Base-by-base conservation (phyloP, 2,329 filamentous ascomycete species). In the Fusarium drepaniforme region DNA sequence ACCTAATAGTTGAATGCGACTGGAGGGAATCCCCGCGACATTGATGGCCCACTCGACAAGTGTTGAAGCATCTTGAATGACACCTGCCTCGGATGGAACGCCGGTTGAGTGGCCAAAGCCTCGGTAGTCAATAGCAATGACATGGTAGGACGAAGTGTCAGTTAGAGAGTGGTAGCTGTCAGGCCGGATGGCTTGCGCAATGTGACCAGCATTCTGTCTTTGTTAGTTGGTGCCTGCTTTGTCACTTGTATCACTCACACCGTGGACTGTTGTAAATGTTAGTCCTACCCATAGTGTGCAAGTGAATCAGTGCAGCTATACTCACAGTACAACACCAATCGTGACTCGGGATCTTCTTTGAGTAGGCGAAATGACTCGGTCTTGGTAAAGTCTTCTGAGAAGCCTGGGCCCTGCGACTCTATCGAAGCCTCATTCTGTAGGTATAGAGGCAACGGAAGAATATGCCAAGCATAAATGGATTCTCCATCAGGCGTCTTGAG, bases 111-210 rank as follows among this genome's bases (percentile, higher is more conserved):
- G 88, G 1, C 95, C 96, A 77, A 94, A 98, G 8, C 96, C 96
- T 21, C 96, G 93, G 83, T 98, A 98, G 85, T 98, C 95, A 78
- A 98, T 91, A 44, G 94, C 90, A n/a, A 98, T 86, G 53, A 98
- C 90, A 80, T 98, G 96, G 65, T 95, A 91, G 0, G 89, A 89
- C 3, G 93, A 93, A 4, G 92, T 91, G 63, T 93, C 90, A 5
- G 95, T 91, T 49, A 98, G 86, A 53, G 92, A 89, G 77, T 95
- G 94, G 81, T 97, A 97, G 67, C 91, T 93, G 37, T 91, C 88
- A 3, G 95, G 93, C 18, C 96, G 91, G 81, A 92, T 89, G 70
- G 91, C 91, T 81, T 97, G 94, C 21, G 93, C 95, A 35, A 98
- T 83, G 78, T 97, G 94, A 7, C 94, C 96, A 38, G 95, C 95